A percentile compares a stretch with the other conserved stretches of the same genome.
phyloP scores from a whole-genome alignment of 2,329 filamentous ascomycete species.

The Colletotrichum sp. region DNA sequence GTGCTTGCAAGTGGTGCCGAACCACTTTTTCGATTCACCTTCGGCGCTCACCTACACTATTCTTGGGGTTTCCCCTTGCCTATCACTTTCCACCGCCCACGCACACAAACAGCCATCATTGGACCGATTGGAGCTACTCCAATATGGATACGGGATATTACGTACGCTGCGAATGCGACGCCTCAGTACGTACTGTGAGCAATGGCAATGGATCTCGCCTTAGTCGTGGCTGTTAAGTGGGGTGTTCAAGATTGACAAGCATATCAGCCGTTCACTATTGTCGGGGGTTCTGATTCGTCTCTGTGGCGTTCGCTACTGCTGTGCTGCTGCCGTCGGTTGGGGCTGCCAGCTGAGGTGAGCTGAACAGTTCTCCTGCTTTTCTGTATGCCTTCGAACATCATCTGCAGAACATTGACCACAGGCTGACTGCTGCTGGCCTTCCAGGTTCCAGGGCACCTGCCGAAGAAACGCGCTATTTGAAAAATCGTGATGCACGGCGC shows the following conservation, averaged over 20 bases:
- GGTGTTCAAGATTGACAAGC: neutral
- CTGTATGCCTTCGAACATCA: neutral
- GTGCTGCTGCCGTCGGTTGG: neutral
- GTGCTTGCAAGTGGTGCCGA: neutral
- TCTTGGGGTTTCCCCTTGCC: neutral
- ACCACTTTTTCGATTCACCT: slow-evolving; percentile 1
- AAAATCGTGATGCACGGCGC: neutral
- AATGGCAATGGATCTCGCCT: neutral
- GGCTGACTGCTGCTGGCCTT: neutral
- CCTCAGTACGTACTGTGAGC: neutral
- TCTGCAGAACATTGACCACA: neutral
- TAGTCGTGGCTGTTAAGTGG: slow-evolving; percentile 8
- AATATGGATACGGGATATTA: slow-evolving; percentile 15
- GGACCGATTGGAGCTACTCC: neutral
- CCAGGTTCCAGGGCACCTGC: neutral
- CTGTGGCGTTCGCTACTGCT: neutral
- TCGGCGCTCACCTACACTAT: neutral
- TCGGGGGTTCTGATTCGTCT: neutral
- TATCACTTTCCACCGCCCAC: neutral
- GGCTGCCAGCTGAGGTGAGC: neutral
- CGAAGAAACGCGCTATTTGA: neutral
- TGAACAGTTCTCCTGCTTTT: neutral
- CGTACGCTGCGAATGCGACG: neutral
- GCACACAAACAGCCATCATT: neutral
- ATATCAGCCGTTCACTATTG: neutral